A percentile compares a stretch with the other conserved stretches of the same genome.
phyloP scores from a whole-genome alignment of 2,329 filamentous ascomycete genomes.

The Hypoxylon sp. region DNA sequence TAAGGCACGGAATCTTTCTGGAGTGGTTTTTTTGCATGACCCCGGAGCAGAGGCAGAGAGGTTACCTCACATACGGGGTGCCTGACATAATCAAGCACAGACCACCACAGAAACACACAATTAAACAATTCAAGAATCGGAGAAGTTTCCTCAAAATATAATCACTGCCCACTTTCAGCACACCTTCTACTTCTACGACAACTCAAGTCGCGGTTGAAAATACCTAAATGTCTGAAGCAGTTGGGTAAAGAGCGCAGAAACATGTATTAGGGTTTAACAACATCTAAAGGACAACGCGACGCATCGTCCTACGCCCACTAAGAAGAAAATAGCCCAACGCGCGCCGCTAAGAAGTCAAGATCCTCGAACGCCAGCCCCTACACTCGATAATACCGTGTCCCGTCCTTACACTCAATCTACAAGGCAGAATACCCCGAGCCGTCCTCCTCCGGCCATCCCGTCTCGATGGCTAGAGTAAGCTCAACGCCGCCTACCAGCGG shows the following conservation, averaged over 20 bases:
- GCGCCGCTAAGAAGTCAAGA: slow-evolving; percentile 4
- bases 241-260: slow-evolving; percentile 2
- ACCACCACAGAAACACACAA: slow-evolving; percentile 24
- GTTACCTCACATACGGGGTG: neutral
- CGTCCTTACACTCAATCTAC: slow-evolving; percentile 19
- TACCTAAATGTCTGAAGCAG: neutral
- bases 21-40: too few relatives aligned
- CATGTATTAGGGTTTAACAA: slow-evolving; percentile 23
- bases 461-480: slow-evolving; percentile 44
- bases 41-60: too few relatives aligned
- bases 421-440: slow-evolving; percentile 45
- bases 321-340: slow-evolving; percentile 24
- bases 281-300: slow-evolving; percentile 25
- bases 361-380: slow-evolving; percentile 15
- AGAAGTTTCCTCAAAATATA: slow-evolving; percentile 14
- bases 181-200: neutral
- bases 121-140: slow-evolving; percentile 17
- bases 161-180: slow-evolving; percentile 12
- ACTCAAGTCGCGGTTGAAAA: neutral
- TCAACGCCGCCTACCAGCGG: slow-evolving; percentile 43
- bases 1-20: too few relatives aligned
- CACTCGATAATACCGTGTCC: slow-evolving; percentile 15
- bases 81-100: slow-evolving; percentile 27
- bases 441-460: slow-evolving; percentile 44
- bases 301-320: slow-evolving; percentile 11